Conservation (phyloP, 257 asterid genomes). For the Ajuga chamaepitys region DNA sequence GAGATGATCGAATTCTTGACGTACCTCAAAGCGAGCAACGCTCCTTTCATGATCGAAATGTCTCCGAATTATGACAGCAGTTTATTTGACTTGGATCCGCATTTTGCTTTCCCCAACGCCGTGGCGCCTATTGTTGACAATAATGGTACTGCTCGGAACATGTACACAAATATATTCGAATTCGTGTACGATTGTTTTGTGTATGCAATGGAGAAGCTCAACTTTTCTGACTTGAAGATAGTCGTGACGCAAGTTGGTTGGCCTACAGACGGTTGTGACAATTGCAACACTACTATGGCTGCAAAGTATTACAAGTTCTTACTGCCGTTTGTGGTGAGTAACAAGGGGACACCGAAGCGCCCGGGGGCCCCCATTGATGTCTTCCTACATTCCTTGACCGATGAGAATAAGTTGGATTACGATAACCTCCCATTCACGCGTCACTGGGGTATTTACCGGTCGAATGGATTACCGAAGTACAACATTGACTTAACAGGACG, state of each 20-base stretch:
- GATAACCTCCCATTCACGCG: background rate
- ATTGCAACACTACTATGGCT: conserved; percentile 28
- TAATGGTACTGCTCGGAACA: background rate
- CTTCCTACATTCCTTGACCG: conserved; percentile 20
- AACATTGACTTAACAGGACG: conserved; percentile 31
- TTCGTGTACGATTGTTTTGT: conserved; percentile 24
- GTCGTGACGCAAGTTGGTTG: conserved; percentile 26
- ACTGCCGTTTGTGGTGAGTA: conserved; percentile 8
- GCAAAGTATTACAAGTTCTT: no score
- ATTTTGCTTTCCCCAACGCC: conserved; percentile 29
- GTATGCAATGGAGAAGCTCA: conserved; percentile 28
- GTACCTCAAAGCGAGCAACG: background rate
- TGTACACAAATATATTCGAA: conserved; percentile 28
- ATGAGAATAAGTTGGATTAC: conserved; percentile 12
- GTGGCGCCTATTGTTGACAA: no score
- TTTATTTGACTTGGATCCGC: background rate
- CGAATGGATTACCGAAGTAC: conserved; percentile 35
- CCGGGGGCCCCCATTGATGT: conserved; percentile 24
- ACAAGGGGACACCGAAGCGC: conserved; percentile 39
- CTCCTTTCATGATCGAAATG: conserved; percentile 17
- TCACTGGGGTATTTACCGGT: conserved; percentile 30
- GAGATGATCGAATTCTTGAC: background rate
- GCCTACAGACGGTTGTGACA: conserved; percentile 41
- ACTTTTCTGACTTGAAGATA: background rate
- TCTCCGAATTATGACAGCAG: conserved; percentile 1